Base-by-base conservation (phyloP, 306 rosid species). In the Cotoneaster glaucophyllus region DNA sequence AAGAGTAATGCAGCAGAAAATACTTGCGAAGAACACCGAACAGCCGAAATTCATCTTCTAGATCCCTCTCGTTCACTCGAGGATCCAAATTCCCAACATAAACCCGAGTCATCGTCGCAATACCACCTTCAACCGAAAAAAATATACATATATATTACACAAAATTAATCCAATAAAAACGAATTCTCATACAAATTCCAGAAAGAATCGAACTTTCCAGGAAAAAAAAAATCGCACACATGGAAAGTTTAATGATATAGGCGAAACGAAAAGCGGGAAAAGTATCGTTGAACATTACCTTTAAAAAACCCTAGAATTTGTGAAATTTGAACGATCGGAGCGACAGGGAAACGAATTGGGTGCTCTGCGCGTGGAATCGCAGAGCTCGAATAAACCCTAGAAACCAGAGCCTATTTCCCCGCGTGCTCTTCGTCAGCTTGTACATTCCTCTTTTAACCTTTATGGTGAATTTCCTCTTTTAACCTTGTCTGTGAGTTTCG, bases 1-100 rank as follows among this genome's bases (percentile, higher is more conserved):
- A 15, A 31, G 7, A 64, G 43, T 43, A 8, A 31, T 17, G 21
- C 32, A 18, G 68, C 21, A 64, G n/a, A 8, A 63, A 45, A 32
- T 72, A 92, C 98, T 96, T 94, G 67, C 91, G 89, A 22, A 94
- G 96, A 82, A 94, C 97, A 50, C 98, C 97, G 76, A 78, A 94
- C 76, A 92, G 74, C 69, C 96, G 91, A 79, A 91, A 94, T 68
- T 94, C 97, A 71, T 90, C 98, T 87, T 94, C 98, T 13, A 94
- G 87, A 8, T 92, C 98, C 87, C 97, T 92, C 82, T 94, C 98
- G 45, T 85, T 53, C 77, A 88, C 97, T 53, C 95, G 93, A 82
- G 96, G 93, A 77, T 94, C 97, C 88, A 94, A 79, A 84, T 94
- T 92, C 64, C 97, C 98, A 70, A 94, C 83, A 64, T 90, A 94